Evolutionary conservation across 2,329 filamentous ascomycete genomes (phyloP), one percentile per base, ranked within the genome.

Genomic region (Pseudopyrenochaeta lycopersici): DNA sequence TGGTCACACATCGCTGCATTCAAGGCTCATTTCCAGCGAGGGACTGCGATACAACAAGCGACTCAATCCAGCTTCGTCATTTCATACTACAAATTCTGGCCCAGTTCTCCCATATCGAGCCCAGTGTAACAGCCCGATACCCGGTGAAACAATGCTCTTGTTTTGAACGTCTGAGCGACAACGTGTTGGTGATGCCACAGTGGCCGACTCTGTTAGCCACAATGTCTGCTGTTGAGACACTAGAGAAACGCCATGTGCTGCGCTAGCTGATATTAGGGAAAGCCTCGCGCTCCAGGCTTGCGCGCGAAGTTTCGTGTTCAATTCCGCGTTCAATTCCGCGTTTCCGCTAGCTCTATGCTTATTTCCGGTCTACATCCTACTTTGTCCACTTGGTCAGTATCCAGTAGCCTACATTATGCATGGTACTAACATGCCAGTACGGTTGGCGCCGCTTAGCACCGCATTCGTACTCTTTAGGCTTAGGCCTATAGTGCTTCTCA

Each of bases 401-500:
- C 38, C 17, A 21, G n/a, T 41, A 23, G 38, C 38, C 17, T 41
- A 21, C 38, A 4, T 41, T 41, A 21, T 41, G 38, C 20, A 27
- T 41, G 14, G 21, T 21, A 41, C 38, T 41, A 41, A 41, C 38
- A 41, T 41, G 38, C 38, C 38, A 41, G 38, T 41, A 41, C 20
- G 38, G 38, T 27, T 23, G 18, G 38, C 15, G 20, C 38, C 38
- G 38, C 38, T 41, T 41, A 23, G 18, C 17, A 23, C 38, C 12
- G 38, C 9, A 21, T 41, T 23, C 32, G 32, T 41, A 11, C 38
- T 41, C 38, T 41, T 41, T 12, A 41, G 38, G 7, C 38, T 41
- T 41, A 41, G 17, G 38, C 21, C 38, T 41, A n/a, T 41, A 41
- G 38, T 41, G 20, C 18, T 41, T 41, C 38, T 35, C 4, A 27